Conservation (phyloP, 2,329 filamentous ascomycete species). For the Magnaporthiopsis rhizophila region DNA sequence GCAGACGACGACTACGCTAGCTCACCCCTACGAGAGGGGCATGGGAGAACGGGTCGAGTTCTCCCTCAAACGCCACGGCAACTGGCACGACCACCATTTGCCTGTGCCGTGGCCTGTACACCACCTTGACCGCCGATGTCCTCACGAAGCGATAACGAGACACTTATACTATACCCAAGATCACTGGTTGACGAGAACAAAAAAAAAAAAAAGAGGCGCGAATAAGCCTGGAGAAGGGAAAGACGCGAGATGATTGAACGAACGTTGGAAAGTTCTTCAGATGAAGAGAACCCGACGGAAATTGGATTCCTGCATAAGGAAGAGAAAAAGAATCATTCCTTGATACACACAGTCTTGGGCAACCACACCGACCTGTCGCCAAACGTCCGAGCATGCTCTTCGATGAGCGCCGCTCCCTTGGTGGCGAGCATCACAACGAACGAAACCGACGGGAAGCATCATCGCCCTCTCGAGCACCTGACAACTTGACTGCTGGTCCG, state of each 20-base stretch:
- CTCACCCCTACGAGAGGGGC: neutral
- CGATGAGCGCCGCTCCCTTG: neutral
- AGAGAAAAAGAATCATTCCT: neutral
- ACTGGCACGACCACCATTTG: constrained; percentile 1
- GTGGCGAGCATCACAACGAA: constrained; percentile 3
- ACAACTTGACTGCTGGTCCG: neutral
- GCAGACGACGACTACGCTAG: neutral
- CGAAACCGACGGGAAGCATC: neutral
- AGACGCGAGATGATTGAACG: neutral
- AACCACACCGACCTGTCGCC: constrained; percentile 1
- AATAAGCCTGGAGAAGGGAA: constrained; percentile 1
- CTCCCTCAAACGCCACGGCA: neutral
- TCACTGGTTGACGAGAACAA: constrained; percentile 7
- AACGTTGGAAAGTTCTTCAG: neutral
- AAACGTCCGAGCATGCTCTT: neutral
- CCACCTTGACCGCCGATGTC: constrained; percentile 7
- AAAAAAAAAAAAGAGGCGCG: neutral
- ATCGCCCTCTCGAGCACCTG: neutral
- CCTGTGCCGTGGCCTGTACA: constrained; percentile 7
- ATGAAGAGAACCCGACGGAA: neutral
- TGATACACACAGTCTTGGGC: constrained; percentile 5
- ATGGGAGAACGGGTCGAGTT: neutral
- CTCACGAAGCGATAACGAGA: constrained; percentile 7
- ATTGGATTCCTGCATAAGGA: neutral
- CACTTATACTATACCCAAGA: constrained; percentile 7